These are phyloP conservation scores for Termitomyces sp. DNA, from an alignment of 768 basidiomycete genomes.

Conservation along the genomic window DNA sequence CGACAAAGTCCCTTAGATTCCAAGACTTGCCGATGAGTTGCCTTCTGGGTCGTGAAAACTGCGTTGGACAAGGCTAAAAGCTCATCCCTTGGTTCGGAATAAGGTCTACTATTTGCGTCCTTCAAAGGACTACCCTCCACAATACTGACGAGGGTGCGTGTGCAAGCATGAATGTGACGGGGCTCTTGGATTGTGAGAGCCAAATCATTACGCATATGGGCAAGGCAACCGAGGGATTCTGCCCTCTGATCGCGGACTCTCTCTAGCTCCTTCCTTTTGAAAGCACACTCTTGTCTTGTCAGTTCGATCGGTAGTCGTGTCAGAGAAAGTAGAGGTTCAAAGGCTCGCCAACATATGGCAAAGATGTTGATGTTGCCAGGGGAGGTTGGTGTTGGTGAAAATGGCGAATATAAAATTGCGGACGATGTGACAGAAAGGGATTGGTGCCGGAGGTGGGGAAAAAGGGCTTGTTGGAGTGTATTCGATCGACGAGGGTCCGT, in stretches of 20 bases:
- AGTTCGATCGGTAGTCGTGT: conserved; percentile 54
- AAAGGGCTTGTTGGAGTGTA: conserved; percentile 51
- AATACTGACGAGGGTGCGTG: conserved; percentile 14
- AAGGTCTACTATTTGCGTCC: neutral
- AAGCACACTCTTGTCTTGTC: conserved; percentile 59
- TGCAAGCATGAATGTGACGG: conserved; percentile 12
- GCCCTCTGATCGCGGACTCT: conserved; percentile 65
- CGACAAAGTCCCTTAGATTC: conserved; percentile 41
- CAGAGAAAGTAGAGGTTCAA: conserved; percentile 18
- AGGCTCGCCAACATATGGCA: conserved; percentile 8
- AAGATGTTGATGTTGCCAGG: conserved; percentile 7
- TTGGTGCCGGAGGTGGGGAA: conserved; percentile 46
- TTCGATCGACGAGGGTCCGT: conserved; percentile 39
- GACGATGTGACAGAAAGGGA: conserved; percentile 14
- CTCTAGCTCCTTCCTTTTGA: conserved; percentile 55
- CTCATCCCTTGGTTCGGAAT: conserved; percentile 2
- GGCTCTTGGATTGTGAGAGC: conserved; percentile 23
- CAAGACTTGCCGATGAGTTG: conserved; percentile 23
- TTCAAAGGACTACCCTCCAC: conserved; percentile 12
- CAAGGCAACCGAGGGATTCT: conserved; percentile 57
- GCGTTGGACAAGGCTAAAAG: conserved; percentile 22
- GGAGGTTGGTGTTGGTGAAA: neutral
- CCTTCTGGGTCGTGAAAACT: conserved; percentile 23
- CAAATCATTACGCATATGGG: conserved; percentile 46
- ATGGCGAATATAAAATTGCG: conserved; percentile 9